Conservation (phyloP, 1,284 basidiomycete genomes). For the Ustilago curta region DNA sequence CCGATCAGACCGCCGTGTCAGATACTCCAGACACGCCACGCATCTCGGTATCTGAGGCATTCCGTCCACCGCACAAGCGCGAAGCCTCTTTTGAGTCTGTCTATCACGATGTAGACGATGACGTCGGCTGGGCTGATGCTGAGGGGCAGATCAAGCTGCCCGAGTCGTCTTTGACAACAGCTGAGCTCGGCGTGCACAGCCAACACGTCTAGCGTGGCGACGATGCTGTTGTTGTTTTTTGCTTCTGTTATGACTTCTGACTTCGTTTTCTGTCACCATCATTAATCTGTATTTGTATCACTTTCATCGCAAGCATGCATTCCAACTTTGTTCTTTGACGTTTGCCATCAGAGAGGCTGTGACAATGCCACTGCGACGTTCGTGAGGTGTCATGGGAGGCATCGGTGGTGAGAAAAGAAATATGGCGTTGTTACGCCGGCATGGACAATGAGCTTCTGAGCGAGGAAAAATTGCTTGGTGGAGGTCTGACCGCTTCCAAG, state of each 20-base stretch:
- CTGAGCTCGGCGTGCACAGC: slow-evolving; percentile 14
- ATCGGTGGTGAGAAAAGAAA: not conserved
- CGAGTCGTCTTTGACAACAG: not conserved
- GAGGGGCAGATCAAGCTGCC: slow-evolving; percentile 9
- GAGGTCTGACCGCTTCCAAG: slow-evolving; percentile 33
- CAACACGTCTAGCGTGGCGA: not conserved
- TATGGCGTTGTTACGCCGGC: slow-evolving; percentile 1
- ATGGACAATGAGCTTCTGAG: too few relatives aligned
- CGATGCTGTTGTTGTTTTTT: too few relatives aligned
- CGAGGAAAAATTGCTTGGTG: slow-evolving; percentile 15
- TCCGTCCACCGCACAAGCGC: slow-evolving; percentile 16
- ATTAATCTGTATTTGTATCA: slow-evolving; percentile 11
- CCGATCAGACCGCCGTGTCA: slow-evolving; percentile 25
- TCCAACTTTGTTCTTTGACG: not conserved
- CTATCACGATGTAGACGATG: slow-evolving; percentile 36
- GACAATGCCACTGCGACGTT: too few relatives aligned
- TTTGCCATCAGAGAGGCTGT: too few relatives aligned
- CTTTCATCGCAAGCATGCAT: slow-evolving; percentile 6
- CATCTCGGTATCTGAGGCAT: not conserved
- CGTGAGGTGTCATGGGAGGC: not conserved
- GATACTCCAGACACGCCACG: slow-evolving; percentile 14
- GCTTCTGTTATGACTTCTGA: not conserved
- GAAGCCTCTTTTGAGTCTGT: slow-evolving; percentile 23
- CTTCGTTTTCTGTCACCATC: not conserved
- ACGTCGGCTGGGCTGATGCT: not conserved